Evolutionary conservation across 2,329 filamentous ascomycete species (phyloP).

Genomic region (Botrytis byssoidea): DNA sequence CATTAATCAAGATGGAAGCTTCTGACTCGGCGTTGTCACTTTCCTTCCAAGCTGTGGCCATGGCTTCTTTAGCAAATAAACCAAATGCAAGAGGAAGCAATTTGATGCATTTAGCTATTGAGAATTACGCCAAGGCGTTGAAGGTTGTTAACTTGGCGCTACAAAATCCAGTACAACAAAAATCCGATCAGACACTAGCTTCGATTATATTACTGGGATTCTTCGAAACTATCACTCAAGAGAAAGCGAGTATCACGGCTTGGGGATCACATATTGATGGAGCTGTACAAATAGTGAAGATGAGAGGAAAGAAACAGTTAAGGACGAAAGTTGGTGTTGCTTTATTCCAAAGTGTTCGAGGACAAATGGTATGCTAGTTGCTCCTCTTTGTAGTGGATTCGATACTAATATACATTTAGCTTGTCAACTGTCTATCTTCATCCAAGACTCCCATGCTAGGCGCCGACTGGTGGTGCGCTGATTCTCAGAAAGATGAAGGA

Average conservation of each 20-base stretch:
- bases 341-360: constrained; percentile 59
- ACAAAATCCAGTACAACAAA: constrained; percentile 49
- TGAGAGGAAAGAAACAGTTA: constrained; percentile 55
- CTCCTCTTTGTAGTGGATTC: not conserved
- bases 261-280: constrained; percentile 66
- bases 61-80: constrained; percentile 57
- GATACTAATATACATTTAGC: constrained; percentile 40
- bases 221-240: constrained; percentile 56
- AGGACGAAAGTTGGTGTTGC: constrained; percentile 52
- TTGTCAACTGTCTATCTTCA: constrained; percentile 56
- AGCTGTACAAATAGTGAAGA: constrained; percentile 59
- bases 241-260: constrained; percentile 53
- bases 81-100: constrained; percentile 39
- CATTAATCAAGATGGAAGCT: constrained; percentile 50
- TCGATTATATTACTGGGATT: constrained; percentile 59
- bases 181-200: constrained; percentile 57
- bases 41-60: constrained; percentile 59
- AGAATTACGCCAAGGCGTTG: constrained; percentile 55
- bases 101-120: constrained; percentile 45
- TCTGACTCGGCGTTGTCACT: constrained; percentile 50
- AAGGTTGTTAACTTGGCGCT: constrained; percentile 53
- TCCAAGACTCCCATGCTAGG: constrained; percentile 54
- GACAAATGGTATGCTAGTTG: constrained; percentile 53
- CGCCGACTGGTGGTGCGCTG: constrained; percentile 58
- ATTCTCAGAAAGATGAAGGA: constrained; percentile 50